phyloP scores from a whole-genome alignment of 768 basidiomycete species.

The Mycena floridula region DNA sequence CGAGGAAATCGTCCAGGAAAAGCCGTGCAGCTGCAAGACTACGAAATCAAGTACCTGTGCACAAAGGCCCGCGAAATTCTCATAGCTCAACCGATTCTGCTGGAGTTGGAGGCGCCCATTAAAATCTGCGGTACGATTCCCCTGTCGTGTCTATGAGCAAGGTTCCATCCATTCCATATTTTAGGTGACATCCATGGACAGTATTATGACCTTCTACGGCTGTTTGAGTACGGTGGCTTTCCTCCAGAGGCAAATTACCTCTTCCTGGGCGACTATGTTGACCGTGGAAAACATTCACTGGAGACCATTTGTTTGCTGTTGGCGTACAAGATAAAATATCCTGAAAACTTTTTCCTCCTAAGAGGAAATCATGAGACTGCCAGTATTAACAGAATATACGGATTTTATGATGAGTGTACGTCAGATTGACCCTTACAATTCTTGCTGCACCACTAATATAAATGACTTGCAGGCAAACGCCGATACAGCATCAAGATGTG shows the following conservation, averaged over 20 bases:
- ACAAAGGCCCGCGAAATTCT: conserved; percentile 99
- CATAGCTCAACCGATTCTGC: conserved; percentile 96
- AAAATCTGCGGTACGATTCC: conserved; percentile 91
- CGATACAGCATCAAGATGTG: conserved; percentile 99
- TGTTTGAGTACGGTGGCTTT: conserved; percentile 99
- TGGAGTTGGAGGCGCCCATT: conserved; percentile 98
- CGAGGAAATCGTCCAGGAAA: conserved; percentile 98
- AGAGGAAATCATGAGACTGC: conserved; percentile 99
- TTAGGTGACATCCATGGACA: conserved; percentile 98
- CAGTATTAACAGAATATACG: conserved; percentile 99
- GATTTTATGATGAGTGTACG: conserved; percentile 99
- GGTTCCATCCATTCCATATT: conserved; percentile 8
- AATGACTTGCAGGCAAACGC: conserved; percentile 85
- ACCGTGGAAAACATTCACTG: conserved; percentile 97
- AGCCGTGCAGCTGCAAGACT: conserved; percentile 95
- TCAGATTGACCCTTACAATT: conserved; percentile 16
- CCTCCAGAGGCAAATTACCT: conserved; percentile 99
- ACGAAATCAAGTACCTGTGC: conserved; percentile 99
- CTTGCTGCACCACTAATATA: too few relatives aligned
- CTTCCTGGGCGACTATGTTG: conserved; percentile 99
- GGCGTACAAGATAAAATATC: conserved; percentile 99
- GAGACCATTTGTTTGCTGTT: conserved; percentile 99
- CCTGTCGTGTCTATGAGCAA: conserved; percentile 12
- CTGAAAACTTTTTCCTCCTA: conserved; percentile 99
- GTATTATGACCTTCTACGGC: conserved; percentile 95